Percentiles rank a stretch among this genome's conserved stretches.
These are phyloP conservation scores for Sugiyamaella americana DNA, from an alignment of 805 yeast genomes.

Conservation along the genomic window DNA sequence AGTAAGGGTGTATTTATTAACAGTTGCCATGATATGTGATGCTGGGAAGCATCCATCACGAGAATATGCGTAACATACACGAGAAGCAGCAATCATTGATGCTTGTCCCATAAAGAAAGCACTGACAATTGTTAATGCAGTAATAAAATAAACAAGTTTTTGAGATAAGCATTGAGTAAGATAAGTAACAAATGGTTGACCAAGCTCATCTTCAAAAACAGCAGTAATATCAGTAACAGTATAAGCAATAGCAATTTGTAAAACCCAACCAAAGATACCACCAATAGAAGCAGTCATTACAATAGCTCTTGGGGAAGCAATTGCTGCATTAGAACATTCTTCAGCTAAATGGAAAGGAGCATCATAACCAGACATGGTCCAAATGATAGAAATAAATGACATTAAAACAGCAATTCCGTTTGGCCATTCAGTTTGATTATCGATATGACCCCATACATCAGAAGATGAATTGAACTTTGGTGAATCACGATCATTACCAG, in stretches of 20 bases:
- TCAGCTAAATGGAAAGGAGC: slow-evolving; percentile 72
- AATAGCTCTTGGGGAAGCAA: slow-evolving; percentile 64
- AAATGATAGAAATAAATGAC: slow-evolving; percentile 36
- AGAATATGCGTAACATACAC: slow-evolving; percentile 62
- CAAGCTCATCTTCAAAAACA: slow-evolving; percentile 43
- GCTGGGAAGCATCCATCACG: slow-evolving; percentile 64
- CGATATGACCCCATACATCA: slow-evolving; percentile 46
- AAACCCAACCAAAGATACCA: slow-evolving; percentile 49
- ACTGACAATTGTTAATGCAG: slow-evolving; percentile 40
- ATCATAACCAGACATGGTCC: slow-evolving; percentile 69
- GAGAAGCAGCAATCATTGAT: slow-evolving; percentile 60
- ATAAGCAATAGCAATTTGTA: slow-evolving; percentile 56
- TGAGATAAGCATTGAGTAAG: slow-evolving; percentile 43
- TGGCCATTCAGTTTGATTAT: slow-evolving; percentile 59
- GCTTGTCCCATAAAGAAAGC: slow-evolving; percentile 49
- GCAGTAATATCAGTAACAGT: slow-evolving; percentile 47
- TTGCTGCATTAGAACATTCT: slow-evolving; percentile 58
- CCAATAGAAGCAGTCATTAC: slow-evolving; percentile 52
- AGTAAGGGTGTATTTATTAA: slow-evolving; percentile 51
- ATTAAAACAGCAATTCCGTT: slow-evolving; percentile 52
- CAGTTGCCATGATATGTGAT: slow-evolving; percentile 43
- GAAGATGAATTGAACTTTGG: slow-evolving; percentile 43
- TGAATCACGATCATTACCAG: slow-evolving; percentile 36
- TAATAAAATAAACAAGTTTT: slow-evolving; percentile 38
- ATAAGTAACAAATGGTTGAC: slow-evolving; percentile 57